phyloP scores from a whole-genome alignment of 2,329 filamentous ascomycete genomes.

The Microcyclospora pomicola region DNA sequence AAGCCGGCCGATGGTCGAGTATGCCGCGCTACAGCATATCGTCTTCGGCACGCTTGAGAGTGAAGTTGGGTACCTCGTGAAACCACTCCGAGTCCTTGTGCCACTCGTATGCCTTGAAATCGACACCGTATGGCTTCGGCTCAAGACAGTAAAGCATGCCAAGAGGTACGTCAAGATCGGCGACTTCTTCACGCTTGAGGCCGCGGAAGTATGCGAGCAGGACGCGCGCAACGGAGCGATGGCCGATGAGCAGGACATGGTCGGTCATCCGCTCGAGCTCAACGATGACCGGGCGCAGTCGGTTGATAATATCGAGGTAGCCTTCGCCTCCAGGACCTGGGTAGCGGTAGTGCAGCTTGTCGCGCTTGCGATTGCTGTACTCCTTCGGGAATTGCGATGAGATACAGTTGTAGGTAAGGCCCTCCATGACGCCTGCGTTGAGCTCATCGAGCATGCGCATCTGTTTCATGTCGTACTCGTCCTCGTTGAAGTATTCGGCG shows the following conservation, averaged over 20 bases:
- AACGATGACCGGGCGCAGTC: constrained; percentile 85
- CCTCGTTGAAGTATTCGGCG: constrained; percentile 82
- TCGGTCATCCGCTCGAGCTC: constrained; percentile 96
- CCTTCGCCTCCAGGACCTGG: constrained; percentile 91
- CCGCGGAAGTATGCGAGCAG: constrained; percentile 95
- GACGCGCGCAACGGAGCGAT: constrained; percentile 83
- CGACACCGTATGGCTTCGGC: constrained; percentile 93
- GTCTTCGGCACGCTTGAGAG: constrained; percentile 46
- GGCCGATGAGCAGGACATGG: constrained; percentile 81
- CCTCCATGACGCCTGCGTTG: constrained; percentile 84
- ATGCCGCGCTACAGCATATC: constrained; percentile 19
- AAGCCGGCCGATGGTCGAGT: too few relatives aligned
- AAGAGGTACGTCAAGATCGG: constrained; percentile 83
- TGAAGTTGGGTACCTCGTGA: constrained; percentile 71
- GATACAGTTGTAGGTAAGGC: constrained; percentile 88
- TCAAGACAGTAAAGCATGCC: constrained; percentile 92
- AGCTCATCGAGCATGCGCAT: constrained; percentile 63
- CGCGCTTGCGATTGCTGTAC: constrained; percentile 60
- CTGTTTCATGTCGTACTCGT: constrained; percentile 91
- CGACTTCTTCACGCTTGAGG: constrained; percentile 77
- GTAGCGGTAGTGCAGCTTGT: constrained; percentile 95
- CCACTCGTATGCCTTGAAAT: constrained; percentile 91
- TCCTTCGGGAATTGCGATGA: constrained; percentile 64
- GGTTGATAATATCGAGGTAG: constrained; percentile 93
- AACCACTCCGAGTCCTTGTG: constrained; percentile 68